Percentiles rank a stretch among this genome's conserved stretches.
Evolutionary conservation across 2,329 filamentous ascomycete genomes (phyloP).

Genomic region (Diaporthe ampelina): DNA sequence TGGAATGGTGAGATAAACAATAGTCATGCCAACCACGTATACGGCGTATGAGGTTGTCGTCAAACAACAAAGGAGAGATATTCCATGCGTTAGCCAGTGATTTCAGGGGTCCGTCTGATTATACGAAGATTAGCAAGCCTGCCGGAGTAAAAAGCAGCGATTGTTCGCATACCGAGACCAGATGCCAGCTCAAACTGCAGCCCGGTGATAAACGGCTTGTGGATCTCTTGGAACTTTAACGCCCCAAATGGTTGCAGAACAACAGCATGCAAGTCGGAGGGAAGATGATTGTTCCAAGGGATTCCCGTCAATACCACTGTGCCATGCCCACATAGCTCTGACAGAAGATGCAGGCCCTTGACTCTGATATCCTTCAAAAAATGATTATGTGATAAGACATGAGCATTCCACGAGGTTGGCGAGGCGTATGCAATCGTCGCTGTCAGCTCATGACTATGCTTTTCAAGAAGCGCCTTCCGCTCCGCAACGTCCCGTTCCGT

Average conservation of each 20-base stretch:
- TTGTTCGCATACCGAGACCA: not conserved
- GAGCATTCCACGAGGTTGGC: too few species aligned
- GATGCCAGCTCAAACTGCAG: not conserved
- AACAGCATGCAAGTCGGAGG: not conserved
- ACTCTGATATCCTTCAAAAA: too few species aligned
- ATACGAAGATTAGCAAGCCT: not conserved
- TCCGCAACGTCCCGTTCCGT: not conserved
- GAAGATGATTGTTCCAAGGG: rapidly evolving
- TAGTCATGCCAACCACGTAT: not conserved
- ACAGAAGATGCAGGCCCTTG: not conserved
- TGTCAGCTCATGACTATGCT: not conserved
- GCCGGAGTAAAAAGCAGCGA: too few species aligned
- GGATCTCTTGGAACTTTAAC: too few species aligned
- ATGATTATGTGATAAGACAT: too few species aligned
- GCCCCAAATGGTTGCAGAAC: not conserved
- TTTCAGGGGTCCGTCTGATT: not conserved
- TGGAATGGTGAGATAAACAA: not conserved
- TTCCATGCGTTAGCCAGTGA: not conserved
- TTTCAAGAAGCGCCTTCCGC: not conserved
- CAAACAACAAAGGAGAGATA: not conserved
- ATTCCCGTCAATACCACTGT: not conserved
- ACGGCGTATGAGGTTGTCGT: not conserved
- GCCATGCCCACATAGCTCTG: not conserved
- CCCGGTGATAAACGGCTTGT: not conserved
- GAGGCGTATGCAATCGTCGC: rapidly evolving